Evolutionary conservation across 441 rosid species (phyloP).

Genomic region (Aleurites moluccanus): DNA sequence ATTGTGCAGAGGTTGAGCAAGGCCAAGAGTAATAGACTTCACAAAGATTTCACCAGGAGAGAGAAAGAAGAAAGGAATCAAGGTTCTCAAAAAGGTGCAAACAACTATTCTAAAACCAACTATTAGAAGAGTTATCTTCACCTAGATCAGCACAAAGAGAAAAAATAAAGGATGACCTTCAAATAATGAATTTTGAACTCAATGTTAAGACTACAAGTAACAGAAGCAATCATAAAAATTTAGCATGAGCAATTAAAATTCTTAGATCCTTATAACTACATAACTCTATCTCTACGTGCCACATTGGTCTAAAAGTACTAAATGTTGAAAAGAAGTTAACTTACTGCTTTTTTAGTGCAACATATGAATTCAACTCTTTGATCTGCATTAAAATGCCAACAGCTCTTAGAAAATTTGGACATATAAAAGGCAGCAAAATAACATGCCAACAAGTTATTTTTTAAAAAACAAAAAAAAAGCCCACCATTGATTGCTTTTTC

Average conservation of each 20-base stretch:
- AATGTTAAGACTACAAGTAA: background rate
- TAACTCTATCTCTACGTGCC: background rate
- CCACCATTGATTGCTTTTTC: slow-evolving; percentile 83
- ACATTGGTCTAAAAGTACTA: slow-evolving; percentile 1
- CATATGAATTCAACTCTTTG: slow-evolving; percentile 92
- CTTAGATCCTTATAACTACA: background rate
- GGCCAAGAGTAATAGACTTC: background rate
- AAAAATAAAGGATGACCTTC: background rate
- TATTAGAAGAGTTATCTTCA: background rate
- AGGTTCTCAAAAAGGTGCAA: background rate
- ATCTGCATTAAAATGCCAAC: slow-evolving; percentile 55
- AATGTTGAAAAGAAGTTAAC: slow-evolving; percentile 25
- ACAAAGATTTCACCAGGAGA: background rate
- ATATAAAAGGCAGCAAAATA: background rate
- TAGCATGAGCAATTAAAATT: background rate
- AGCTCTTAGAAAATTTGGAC: slow-evolving; percentile 24
- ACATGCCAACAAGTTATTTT: background rate
- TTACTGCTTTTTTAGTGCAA: slow-evolving; percentile 87
- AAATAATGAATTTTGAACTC: background rate
- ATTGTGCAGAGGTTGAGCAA: background rate
- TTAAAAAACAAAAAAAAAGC: slow-evolving; percentile 4
- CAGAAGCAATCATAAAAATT: background rate
- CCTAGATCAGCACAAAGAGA: background rate
- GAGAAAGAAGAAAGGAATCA: background rate
- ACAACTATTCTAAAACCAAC: background rate